Evolutionary conservation across 1,284 basidiomycete species (phyloP), one percentile per base, ranked within the genome.

Genomic region (Ganoderma lucidum): DNA sequence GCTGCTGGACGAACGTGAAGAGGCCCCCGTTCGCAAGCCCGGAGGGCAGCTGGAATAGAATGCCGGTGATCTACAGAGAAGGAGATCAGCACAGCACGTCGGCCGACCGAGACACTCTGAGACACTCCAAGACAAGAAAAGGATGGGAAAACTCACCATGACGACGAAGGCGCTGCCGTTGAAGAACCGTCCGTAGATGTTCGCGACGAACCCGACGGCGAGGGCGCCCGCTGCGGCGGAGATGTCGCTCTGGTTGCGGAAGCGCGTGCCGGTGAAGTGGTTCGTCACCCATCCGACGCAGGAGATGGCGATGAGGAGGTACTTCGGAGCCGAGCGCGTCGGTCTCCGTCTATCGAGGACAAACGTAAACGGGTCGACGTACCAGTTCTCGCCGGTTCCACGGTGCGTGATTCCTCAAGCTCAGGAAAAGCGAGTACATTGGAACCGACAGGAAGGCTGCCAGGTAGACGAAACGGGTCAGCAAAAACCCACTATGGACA

Each of bases 31-130:
- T 93, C 6, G 91, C 90, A n/a, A 96, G 85, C 65, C 95, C 96
- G 14, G 93, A 93, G 0, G 95, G 96, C 0, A 97, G 87, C 82
- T 97, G 95, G 81, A 96, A 94, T 19, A 96, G 83, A 67, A 96
- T 94, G 61, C 94, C 93, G 0, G 91, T 93, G 71, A 93, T 90
- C 89, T 91, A 73, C 23, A 17, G 1, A 28, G 23, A 12, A 28
- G 23, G 23, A n/a, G 6, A n/a, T 51, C 23, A 51, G 48, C 48
- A 23, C 23, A 28, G 23, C 23, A 12, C 48, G 48, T 28, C 48
- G 48, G 23, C 45, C n/a, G 45, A 68, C 28, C 64, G 58, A 48
- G 23, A 23, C 23, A 23, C 23, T 23, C 23, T 23, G 23, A 23
- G 23, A 23, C 23, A 23, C 23, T 23, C 23, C 23, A 23, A 23